Evolutionary conservation across 2,329 filamentous ascomycete species (phyloP), one percentile per base, ranked within the genome.

Genomic region (Lasiodiplodia citricola): DNA sequence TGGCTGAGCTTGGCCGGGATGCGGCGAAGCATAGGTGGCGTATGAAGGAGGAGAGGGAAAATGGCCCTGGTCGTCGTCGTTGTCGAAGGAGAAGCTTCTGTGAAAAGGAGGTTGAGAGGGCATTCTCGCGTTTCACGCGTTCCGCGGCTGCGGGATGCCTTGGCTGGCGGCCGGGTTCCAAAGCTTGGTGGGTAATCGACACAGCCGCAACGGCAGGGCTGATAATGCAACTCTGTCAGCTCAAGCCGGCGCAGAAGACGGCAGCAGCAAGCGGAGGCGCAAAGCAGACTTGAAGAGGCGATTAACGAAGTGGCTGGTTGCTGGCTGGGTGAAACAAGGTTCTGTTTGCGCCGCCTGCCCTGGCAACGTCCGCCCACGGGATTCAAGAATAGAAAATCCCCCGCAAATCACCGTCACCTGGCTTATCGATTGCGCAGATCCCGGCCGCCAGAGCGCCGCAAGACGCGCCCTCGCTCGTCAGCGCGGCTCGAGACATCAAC

Each of bases 91-190:
- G 56, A 62, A 68, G 66, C 25, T 55, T 23, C 56, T 52, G 31
- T 8, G 56, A 37, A 62, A 68, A 62, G 66, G 66, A 58, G 66
- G 55, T 62, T 68, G 66, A 21, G 55, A 62, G 50, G 66, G 14
- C 66, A 68, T 68, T 57, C 55, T 68, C 55, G 50, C 35, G 55
- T 68, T 68, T 68, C 66, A 68, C 52, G 62, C 35, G 62, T 18
- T 63, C 41, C 58, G 57, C 47, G 37, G 62, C 51, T 54, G 56
- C 44, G 66, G 66, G 66, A 28, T 68, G 66, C 66, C 66, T 68
- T 68, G 66, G 66, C 66, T 58, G 54, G 54, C 64, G 56, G 63
- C 63, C 51, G 63, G 63, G 63, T 41, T 66, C 51, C 35, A 50
- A 63, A 63, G 58, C 58, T 63, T 63, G 47, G 31, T 41, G 55